Evolutionary conservation across 768 basidiomycete species (phyloP), one percentile per base, ranked within the genome.

Genomic region (Termitomyces sp.): DNA sequence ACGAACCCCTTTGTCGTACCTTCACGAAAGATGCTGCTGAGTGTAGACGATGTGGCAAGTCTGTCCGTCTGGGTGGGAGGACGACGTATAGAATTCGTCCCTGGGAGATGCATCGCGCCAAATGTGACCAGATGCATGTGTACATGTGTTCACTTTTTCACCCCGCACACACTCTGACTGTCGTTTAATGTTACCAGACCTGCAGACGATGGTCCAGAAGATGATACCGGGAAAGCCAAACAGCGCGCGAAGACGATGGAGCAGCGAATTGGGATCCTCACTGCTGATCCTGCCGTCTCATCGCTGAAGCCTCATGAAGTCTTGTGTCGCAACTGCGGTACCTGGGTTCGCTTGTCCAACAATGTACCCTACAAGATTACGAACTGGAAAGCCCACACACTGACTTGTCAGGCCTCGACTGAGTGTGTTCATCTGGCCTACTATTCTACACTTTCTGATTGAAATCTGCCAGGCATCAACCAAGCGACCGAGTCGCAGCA

Each of bases 271-370:
- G 77, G 76, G 13, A 59, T 73, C 29, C 70, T 91, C 3, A 79
- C 82, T 54, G 68, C 75, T 3, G 87, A 90, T 66, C 75, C 80
- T 13, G 75, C 75, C 52, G 73, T 74, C 4, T 79, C 79, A 50
- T 77, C 76, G 52, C 73, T 84, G 18, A 75, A 82, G 62, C 73
- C 79, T 5, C 70, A 81, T 51, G 75, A 77, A 55, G 82, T 81
- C 18, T 70, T 80, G 51, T 91, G 89, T 67, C 78, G 77, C 61
- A 75, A 73, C 37, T 91, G 89, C 66, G 70, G 81, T 54, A 82
- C 77, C 58, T 88, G 87, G 86, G 75, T 90, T 56, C 76, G 71
- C 49, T 73, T 89, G 28, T 73, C 79, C 22, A 74, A 62, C 28
- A 64, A 67, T 1, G 63, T 65, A 7, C 64, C 70, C 1, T 90